These are phyloP conservation scores for Mycena capillaripes DNA, from an alignment of 768 basidiomycete genomes.

Conservation along the genomic window DNA sequence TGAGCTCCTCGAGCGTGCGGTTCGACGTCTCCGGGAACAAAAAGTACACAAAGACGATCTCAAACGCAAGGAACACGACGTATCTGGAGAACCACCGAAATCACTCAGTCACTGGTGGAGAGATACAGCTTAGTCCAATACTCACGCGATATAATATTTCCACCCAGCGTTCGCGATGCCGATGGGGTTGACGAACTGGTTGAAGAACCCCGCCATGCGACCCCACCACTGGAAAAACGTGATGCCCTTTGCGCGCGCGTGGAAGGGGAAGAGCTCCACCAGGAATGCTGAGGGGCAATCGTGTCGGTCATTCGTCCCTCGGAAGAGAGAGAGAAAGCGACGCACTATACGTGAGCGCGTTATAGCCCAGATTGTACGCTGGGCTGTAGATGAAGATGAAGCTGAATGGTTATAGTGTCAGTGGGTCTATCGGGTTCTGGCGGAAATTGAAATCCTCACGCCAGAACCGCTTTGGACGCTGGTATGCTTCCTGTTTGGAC, in stretches of 20 bases:
- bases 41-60: conserved; percentile 70
- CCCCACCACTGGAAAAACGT: conserved; percentile 72
- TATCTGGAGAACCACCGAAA: conserved; percentile 44
- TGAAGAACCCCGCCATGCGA: conserved; percentile 70
- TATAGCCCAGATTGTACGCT: conserved; percentile 68
- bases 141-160: conserved; percentile 64
- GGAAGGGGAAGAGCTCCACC: conserved; percentile 79
- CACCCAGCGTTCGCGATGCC: conserved; percentile 70
- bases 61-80: conserved; percentile 65
- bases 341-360: conserved; percentile 69
- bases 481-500: conserved; percentile 55
- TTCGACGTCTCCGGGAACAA: conserved; percentile 72
- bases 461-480: conserved; percentile 65
- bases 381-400: conserved; percentile 73
- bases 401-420: conserved; percentile 39
- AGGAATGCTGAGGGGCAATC: conserved; percentile 60
- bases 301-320: neutral
- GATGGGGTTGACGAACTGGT: conserved; percentile 77
- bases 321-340: neutral
- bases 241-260: conserved; percentile 72
- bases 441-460: conserved; percentile 46
- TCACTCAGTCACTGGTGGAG: neutral
- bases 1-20: conserved; percentile 69
- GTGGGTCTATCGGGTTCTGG: no score
- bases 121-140: no score